A percentile compares a stretch with the other conserved stretches of the same genome.
Evolutionary conservation across 306 rosid genomes (phyloP).

Genomic region (Phaseolus lunatus): DNA sequence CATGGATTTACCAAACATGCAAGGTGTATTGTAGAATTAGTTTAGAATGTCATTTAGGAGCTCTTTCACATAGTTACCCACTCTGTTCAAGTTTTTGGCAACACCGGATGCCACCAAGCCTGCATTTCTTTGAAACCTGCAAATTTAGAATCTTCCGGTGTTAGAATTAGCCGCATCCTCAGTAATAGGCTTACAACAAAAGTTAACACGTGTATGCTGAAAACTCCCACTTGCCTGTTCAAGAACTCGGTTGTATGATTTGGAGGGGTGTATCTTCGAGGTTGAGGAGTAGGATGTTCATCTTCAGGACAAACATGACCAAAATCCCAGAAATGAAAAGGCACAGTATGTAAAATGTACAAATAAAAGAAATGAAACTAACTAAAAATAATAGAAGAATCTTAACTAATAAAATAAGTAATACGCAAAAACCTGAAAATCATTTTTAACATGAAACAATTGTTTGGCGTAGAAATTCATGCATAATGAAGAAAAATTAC

Average conservation of each 20-base stretch:
- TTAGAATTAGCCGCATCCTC: slow-evolving; percentile 22
- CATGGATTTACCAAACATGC: background rate
- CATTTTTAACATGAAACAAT: background rate
- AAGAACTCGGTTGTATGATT: slow-evolving; percentile 69
- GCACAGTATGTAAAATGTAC: background rate
- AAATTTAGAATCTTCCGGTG: slow-evolving; percentile 18
- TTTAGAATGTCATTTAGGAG: slow-evolving; percentile 70
- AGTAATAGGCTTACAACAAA: background rate
- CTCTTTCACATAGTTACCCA: slow-evolving; percentile 69
- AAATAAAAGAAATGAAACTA: slow-evolving; percentile 21
- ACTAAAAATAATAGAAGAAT: slow-evolving; percentile 1
- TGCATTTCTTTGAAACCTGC: slow-evolving; percentile 89
- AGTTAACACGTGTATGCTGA: background rate
- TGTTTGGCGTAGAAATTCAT: slow-evolving; percentile 10
- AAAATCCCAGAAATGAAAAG: slow-evolving; percentile 1
- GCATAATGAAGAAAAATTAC: background rate
- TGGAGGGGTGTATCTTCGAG: slow-evolving; percentile 62
- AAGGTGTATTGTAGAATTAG: slow-evolving; percentile 7
- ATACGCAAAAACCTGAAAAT: background rate
- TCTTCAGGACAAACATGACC: slow-evolving; percentile 50
- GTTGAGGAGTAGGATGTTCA: slow-evolving; percentile 57
- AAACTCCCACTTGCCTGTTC: slow-evolving; percentile 67
- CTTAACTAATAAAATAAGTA: background rate
- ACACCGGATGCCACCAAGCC: slow-evolving; percentile 83
- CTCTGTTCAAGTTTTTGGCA: slow-evolving; percentile 72